These are phyloP conservation scores for Pestalotiopsis sp. DNA, from an alignment of 2,329 filamentous ascomycete genomes.

Conservation along the genomic window DNA sequence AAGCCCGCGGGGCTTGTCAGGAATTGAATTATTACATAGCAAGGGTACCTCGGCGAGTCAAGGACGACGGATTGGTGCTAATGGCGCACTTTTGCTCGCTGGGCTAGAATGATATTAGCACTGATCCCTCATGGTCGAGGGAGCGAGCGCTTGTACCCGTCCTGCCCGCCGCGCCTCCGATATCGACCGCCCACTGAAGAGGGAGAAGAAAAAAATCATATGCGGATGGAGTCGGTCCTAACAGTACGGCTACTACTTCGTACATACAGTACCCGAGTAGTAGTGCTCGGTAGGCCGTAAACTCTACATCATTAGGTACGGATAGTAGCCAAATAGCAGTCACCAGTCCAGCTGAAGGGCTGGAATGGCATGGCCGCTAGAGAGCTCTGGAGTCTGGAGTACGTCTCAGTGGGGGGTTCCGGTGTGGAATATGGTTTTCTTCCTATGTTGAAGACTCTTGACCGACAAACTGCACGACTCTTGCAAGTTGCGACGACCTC, in stretches of 20 bases:
- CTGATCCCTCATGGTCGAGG: neutral
- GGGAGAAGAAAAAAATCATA: neutral
- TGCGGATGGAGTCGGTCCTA: neutral
- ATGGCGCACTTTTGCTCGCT: neutral
- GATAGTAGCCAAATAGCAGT: neutral
- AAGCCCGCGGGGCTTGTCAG: neutral
- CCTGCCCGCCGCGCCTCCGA: neutral
- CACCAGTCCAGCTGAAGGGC: neutral
- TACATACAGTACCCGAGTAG: no score
- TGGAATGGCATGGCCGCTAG: neutral
- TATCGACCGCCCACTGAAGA: neutral
- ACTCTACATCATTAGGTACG: neutral
- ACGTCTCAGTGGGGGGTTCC: neutral
- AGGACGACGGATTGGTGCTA: neutral
- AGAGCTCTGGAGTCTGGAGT: neutral
- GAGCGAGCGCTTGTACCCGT: neutral
- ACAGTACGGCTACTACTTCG: neutral
- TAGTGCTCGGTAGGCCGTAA: neutral
- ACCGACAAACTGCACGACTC: neutral
- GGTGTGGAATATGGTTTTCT: neutral
- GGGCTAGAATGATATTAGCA: neutral
- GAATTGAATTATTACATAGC: neutral
- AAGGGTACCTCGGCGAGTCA: slow-evolving; percentile 7
- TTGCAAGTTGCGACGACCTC: neutral
- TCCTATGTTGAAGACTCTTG: neutral